phyloP scores from a whole-genome alignment of 2,329 filamentous ascomycete species.

The Eurotiales sp. region DNA sequence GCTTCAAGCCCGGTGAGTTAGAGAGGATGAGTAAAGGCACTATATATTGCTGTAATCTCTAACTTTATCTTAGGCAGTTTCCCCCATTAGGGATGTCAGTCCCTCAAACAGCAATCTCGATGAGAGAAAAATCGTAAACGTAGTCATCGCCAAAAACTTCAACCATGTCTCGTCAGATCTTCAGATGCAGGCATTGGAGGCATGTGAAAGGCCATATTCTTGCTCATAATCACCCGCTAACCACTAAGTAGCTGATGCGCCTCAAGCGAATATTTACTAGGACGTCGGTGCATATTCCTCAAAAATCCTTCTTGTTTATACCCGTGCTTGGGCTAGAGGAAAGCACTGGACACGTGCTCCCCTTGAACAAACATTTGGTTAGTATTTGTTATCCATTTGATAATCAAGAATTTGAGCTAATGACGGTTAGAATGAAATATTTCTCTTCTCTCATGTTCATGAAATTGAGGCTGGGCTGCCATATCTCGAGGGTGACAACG shows the following conservation, averaged over 20 bases:
- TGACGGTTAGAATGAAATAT: conserved; percentile 63
- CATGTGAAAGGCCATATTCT: conserved; percentile 21
- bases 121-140: conserved; percentile 65
- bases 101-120: conserved; percentile 37
- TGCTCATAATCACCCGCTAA: conserved; percentile 15
- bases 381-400: conserved; percentile 3
- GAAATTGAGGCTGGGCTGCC: conserved; percentile 66
- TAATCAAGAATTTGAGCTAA: conserved; percentile 13
- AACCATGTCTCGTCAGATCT: conserved; percentile 69
- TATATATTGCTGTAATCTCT: neutral
- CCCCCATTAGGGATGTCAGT: conserved; percentile 13
- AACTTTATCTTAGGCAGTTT: neutral
- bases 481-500: conserved; percentile 64
- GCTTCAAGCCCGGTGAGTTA: neutral
- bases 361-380: conserved; percentile 42
- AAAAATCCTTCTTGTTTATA: conserved; percentile 75
- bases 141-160: conserved; percentile 78
- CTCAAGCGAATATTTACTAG: conserved; percentile 73
- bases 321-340: conserved; percentile 57
- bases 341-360: conserved; percentile 24
- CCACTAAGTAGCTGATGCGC: conserved; percentile 65
- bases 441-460: conserved; percentile 87
- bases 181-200: conserved; percentile 73
- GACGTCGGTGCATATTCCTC: conserved; percentile 68
- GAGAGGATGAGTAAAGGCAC: neutral